Base-by-base conservation (phyloP, 2,329 filamentous ascomycete species). In the Magnaporthiopsis incrustans region DNA sequence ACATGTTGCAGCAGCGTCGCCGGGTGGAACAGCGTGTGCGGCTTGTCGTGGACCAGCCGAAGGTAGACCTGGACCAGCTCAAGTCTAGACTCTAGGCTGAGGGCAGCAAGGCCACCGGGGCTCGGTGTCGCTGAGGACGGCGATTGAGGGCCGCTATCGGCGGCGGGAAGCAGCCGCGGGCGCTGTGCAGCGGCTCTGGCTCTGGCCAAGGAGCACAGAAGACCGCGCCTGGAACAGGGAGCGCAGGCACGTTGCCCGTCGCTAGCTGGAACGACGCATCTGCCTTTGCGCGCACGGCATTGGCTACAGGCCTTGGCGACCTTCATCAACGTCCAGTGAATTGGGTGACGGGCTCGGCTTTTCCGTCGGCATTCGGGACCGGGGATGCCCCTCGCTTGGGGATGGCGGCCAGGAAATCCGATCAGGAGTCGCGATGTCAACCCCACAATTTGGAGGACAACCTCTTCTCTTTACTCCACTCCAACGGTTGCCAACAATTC, bases 21-120 rank as follows among this genome's bases (percentile, higher is more conserved):
- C 2, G 57, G 57, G 26, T 59, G 57, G 26, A 59, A 59, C 2
- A 59, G 57, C 6, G 57, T 32, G 26, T 59, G 57, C 15, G 30
- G 58, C 27, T 59, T 59, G 58, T 59, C 18, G 15, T 35, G 58
- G 58, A 59, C 22, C 26, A 59, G 32, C 10, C 22, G 26, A 59
- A 59, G 71, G 12, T 70, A 71, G 14, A 30, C 11, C 1, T 35
- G 25, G 6, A 33, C 58, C 30, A 59, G 22, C 8, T 59, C 58
- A 4, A 75, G 38, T 15, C 15, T 14, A 44, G 38, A 18, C 15
- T 15, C 22, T 2, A 53, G 10, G 44, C 7, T 8, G 3, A 25
- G n/a, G 44, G 22, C 22, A 10, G 11, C 44, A 22, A 22, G 10
- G 22, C 44, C 15, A 11, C n/a, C 44, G 2, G 22, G 22, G 44